These are phyloP conservation scores for Delphinella strobiligena DNA, from an alignment of 2,329 filamentous ascomycete species.

Conservation along the genomic window DNA sequence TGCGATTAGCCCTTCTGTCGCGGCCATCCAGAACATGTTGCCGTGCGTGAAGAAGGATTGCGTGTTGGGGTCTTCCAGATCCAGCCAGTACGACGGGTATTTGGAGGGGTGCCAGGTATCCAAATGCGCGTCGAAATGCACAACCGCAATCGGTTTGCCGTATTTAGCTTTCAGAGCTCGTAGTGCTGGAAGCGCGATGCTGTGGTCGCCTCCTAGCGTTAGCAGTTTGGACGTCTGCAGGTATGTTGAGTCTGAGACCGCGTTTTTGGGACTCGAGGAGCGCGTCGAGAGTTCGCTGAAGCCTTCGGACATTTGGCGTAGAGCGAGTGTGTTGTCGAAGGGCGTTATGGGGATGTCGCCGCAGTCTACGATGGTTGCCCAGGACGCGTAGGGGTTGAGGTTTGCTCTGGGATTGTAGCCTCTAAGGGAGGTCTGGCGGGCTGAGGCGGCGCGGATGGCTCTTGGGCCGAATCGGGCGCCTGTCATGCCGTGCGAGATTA, in stretches of 20 bases:
- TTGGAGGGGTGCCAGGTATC: constrained; percentile 78
- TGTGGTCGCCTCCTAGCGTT: constrained; percentile 39
- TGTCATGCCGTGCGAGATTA: constrained; percentile 4
- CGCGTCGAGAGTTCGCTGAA: constrained; percentile 55
- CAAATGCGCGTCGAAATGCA: constrained; percentile 51
- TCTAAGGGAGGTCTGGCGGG: constrained; percentile 59
- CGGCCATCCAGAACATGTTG: constrained; percentile 83
- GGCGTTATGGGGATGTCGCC: constrained; percentile 82
- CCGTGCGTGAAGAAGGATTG: constrained; percentile 77
- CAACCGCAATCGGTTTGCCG: constrained; percentile 33
- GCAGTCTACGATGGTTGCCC: constrained; percentile 74
- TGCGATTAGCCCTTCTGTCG: constrained; percentile 64
- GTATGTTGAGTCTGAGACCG: constrained; percentile 27
- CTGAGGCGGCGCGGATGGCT: constrained; percentile 73
- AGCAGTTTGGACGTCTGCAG: constrained; percentile 33
- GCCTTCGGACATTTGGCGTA: constrained; percentile 73
- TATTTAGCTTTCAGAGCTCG: constrained; percentile 34
- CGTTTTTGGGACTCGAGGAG: constrained; percentile 20
- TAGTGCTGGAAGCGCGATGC: constrained; percentile 39
- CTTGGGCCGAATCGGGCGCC: constrained; percentile 67
- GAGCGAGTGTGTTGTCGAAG: constrained; percentile 71
- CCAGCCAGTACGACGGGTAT: constrained; percentile 65
- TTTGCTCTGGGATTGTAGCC: constrained; percentile 72
- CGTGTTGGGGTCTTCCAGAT: constrained; percentile 37
- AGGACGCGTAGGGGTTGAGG: constrained; percentile 72